Conservation (phyloP, 192 early-diverging fungal genomes). For the Coemansia sp. region DNA sequence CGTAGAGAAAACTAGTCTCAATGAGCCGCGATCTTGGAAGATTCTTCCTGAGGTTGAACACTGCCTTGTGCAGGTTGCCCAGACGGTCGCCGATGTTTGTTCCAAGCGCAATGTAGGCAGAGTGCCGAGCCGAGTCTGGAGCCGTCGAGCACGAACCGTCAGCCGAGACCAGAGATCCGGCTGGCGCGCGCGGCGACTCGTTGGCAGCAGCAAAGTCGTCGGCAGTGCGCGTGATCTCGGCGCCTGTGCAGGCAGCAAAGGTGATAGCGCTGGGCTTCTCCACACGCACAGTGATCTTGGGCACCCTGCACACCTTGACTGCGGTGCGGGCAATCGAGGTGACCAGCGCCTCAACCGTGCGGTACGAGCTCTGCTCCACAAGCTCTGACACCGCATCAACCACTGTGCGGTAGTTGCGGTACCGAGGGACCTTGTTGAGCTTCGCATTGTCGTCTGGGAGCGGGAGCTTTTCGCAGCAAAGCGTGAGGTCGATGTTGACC, state of each 20-base stretch:
- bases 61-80: conserved; percentile 75
- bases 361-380: conserved; percentile 85
- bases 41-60: conserved; percentile 50
- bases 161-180: not conserved
- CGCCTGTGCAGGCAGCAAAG: conserved; percentile 87
- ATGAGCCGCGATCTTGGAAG: conserved; percentile 55
- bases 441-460: conserved; percentile 7
- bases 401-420: conserved; percentile 90
- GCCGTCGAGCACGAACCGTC: not conserved
- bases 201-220: conserved; percentile 45
- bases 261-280: conserved; percentile 94
- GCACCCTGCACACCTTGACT: conserved; percentile 78
- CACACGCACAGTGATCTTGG: conserved; percentile 86
- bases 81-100: conserved; percentile 87
- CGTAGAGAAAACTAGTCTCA: conserved; percentile 96
- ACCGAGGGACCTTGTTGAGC: conserved; percentile 65
- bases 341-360: conserved; percentile 95
- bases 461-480: conserved; percentile 29
- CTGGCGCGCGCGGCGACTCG: conserved; percentile 10
- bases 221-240: conserved; percentile 83
- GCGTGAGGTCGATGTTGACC: conserved; percentile 71
- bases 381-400: conserved; percentile 76
- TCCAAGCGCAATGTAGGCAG: conserved; percentile 83
- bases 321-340: conserved; percentile 77
- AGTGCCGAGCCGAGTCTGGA: conserved; percentile 14